These are phyloP conservation scores for Fusarium haematococcum DNA, from an alignment of 2,329 filamentous ascomycete species.

Conservation along the genomic window DNA sequence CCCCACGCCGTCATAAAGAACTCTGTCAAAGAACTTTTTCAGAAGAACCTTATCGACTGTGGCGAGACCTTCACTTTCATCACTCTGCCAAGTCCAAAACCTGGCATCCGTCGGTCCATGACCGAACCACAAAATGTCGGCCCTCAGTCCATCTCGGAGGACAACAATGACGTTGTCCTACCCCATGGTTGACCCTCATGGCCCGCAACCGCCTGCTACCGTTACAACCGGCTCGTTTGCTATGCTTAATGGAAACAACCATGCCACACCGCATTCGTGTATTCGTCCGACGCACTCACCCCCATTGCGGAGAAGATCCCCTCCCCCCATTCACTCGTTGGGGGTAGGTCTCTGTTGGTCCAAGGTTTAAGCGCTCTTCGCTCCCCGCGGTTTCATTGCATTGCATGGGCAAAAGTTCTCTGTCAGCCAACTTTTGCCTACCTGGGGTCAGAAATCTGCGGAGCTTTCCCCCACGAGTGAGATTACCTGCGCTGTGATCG, in stretches of 20 bases:
- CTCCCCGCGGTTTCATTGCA: constrained; percentile 25
- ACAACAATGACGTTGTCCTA: constrained; percentile 1
- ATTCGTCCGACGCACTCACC: constrained; percentile 1
- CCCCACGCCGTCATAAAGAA: background rate
- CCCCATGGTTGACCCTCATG: constrained; percentile 3
- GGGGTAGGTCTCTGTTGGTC: background rate
- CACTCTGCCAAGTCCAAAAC: background rate
- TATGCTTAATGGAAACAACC: constrained; percentile 1
- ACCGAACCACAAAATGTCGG: constrained; percentile 1
- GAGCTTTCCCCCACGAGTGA: constrained; percentile 6
- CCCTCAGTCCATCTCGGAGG: background rate
- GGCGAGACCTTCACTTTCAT: background rate
- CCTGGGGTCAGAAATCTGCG: constrained; percentile 1
- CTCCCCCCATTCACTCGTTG: background rate
- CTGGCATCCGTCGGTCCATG: background rate
- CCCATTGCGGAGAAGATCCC: constrained; percentile 23
- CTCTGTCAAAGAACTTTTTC: background rate
- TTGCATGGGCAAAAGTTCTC: constrained; percentile 9
- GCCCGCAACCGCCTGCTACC: background rate
- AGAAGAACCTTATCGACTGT: background rate
- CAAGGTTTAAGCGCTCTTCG: background rate
- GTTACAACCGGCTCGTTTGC: background rate
- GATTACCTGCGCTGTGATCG: constrained; percentile 19
- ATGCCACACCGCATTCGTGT: constrained; percentile 3
- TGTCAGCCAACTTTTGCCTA: background rate